A percentile compares a stretch with the other conserved stretches of the same genome.
Conservation (phyloP, 2,329 filamentous ascomycete genomes). For the Metarhizium anisopliae region DNA sequence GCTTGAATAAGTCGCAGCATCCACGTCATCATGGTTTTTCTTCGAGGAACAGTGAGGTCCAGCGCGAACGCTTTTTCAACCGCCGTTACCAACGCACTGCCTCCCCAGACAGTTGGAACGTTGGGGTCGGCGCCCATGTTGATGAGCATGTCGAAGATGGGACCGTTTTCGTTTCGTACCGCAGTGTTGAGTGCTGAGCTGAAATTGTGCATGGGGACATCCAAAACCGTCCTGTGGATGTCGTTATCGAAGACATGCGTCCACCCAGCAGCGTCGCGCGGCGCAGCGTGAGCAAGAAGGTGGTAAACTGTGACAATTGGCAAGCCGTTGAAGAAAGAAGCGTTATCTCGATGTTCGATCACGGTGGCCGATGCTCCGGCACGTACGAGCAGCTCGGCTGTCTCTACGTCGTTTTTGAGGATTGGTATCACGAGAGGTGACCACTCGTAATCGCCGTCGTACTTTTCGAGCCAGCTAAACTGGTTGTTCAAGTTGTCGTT, state of each 20-base stretch:
- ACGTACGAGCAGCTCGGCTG: background rate
- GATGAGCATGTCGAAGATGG: background rate
- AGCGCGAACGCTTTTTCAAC: background rate
- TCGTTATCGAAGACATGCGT: background rate
- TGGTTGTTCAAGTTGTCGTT: background rate
- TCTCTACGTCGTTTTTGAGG: background rate
- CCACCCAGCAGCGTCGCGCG: background rate
- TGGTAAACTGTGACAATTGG: background rate
- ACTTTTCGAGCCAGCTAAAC: no score
- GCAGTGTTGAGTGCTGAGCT: background rate
- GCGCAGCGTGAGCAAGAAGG: background rate
- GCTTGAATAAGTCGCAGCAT: background rate
- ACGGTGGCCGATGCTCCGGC: background rate
- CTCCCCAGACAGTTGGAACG: background rate
- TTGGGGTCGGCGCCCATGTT: background rate
- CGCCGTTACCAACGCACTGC: background rate
- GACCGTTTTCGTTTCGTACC: background rate
- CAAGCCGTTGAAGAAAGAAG: background rate
- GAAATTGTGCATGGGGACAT: background rate
- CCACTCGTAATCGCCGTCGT: background rate
- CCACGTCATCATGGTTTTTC: background rate
- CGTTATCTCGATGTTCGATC: background rate
- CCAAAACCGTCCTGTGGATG: background rate
- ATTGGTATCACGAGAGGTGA: constrained; percentile 1
- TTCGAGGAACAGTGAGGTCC: background rate